Conservation (phyloP, 2,329 filamentous ascomycete species). For the Mollisia scopiformis region DNA sequence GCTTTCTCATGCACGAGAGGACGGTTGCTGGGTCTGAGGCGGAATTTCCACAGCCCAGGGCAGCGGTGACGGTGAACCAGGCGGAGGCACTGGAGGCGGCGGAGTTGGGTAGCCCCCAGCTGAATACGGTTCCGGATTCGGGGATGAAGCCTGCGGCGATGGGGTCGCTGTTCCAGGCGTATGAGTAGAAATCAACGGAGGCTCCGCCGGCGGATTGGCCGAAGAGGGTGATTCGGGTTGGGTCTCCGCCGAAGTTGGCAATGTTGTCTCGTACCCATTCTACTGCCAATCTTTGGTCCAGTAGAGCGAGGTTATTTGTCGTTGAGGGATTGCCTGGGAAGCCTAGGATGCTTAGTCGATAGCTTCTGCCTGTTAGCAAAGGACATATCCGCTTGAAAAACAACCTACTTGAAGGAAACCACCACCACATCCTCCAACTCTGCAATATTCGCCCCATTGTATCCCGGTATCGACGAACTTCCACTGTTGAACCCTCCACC, state of each 20-base stretch:
- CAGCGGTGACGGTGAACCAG: slow-evolving; percentile 31
- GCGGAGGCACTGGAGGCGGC: slow-evolving; percentile 15
- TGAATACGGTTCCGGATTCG: slow-evolving; percentile 37
- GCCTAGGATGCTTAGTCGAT: slow-evolving; percentile 42
- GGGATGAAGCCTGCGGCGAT: slow-evolving; percentile 37
- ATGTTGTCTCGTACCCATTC: slow-evolving; percentile 65
- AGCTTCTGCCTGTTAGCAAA: slow-evolving; percentile 34
- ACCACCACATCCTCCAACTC: slow-evolving; percentile 47
- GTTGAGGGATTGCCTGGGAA: slow-evolving; percentile 38
- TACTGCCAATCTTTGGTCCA: slow-evolving; percentile 62
- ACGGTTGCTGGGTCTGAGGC: slow-evolving; percentile 23
- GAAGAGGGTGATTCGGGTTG: slow-evolving; percentile 55
- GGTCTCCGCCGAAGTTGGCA: slow-evolving; percentile 61
- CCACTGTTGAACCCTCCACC: slow-evolving; percentile 46
- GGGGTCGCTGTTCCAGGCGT: slow-evolving; percentile 36
- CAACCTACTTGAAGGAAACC: slow-evolving; percentile 49
- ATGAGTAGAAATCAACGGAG: slow-evolving; percentile 45
- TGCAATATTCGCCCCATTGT: slow-evolving; percentile 47
- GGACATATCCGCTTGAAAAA: background rate
- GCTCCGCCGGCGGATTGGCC: slow-evolving; percentile 60
- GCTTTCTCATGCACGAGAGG: slow-evolving; percentile 33
- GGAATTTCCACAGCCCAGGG: slow-evolving; percentile 35
- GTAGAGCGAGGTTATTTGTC: slow-evolving; percentile 59
- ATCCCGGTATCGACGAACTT: slow-evolving; percentile 42
- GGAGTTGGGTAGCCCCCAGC: slow-evolving; percentile 30